Evolutionary conservation across 2,329 filamentous ascomycete genomes (phyloP), one percentile per base, ranked within the genome.

Genomic region (Fusarium poae): DNA sequence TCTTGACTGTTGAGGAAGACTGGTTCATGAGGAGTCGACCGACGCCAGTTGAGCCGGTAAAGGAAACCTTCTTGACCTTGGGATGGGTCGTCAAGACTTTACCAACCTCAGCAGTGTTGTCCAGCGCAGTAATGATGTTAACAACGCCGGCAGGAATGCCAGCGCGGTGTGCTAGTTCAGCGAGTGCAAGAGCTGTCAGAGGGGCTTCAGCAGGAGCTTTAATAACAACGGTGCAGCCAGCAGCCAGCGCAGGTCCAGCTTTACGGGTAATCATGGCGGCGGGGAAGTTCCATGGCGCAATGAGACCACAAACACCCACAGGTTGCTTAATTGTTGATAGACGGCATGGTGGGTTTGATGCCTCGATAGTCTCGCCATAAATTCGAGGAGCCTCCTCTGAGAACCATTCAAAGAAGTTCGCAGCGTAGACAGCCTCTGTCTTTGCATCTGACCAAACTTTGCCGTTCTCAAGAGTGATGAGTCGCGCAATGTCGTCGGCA

Each of bases 131-230:
- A 57, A 97, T 85, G 65, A 97, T 84, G 81, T 97, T 97, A 65
- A 97, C 87, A 2, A 97, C 94, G 42, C 94, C 94, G 72, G 89
- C 89, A 29, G 94, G 94, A 35, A 97, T 91, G 27, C 94, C 94
- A 16, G 94, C 94, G 32, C 94, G 89, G 74, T 91, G 87, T 9
- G 90, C 92, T 42, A 97, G 86, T 79, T 97, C 94, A 3, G 92
- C 92, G 29, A 97, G 80, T 4, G 94, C 94, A 46, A 97, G 89
- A 2, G 93, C 89, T 23, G 93, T 97, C 77, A 95, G 93, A 0
- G 94, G 94, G 6, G 94, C 97, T 82, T 97, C 94, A 37, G 91
- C 90, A 2, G 94, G 93, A 35, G 93, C 91, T 80, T 97, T 97
- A 68, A 89, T 89, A 2, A 97, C 93, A 85, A 92, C 87, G 5